Conservation (phyloP, 139 green algal species). For the Trebouxia sp. region DNA sequence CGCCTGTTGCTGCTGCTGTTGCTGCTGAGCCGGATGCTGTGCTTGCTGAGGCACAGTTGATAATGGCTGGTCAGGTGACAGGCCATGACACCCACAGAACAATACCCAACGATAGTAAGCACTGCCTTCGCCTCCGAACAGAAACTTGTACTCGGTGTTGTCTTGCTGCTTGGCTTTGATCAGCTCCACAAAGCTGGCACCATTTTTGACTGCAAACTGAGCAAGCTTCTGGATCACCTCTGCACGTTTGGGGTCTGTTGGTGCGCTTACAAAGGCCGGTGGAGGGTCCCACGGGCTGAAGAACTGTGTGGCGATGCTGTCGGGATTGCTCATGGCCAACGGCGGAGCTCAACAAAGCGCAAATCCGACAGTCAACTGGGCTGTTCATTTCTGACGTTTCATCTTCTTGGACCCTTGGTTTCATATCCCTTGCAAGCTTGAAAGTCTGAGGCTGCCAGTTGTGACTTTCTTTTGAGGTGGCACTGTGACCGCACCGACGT, state of each 20-base stretch:
- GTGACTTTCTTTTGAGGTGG: neutral
- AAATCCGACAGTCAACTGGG: no score
- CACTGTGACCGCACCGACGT: neutral
- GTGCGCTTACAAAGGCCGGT: conserved; percentile 29
- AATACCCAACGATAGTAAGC: conserved; percentile 53
- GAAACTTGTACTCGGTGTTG: conserved; percentile 58
- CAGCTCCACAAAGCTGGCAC: conserved; percentile 52
- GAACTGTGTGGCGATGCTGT: conserved; percentile 32
- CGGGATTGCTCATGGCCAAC: neutral
- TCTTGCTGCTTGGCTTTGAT: conserved; percentile 52
- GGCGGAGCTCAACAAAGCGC: neutral
- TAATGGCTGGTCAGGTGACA: conserved; percentile 10
- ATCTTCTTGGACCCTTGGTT: neutral
- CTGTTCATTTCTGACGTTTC: no score
- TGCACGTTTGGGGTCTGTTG: conserved; percentile 28
- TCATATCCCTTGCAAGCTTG: neutral
- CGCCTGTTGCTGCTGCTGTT: conserved; percentile 32
- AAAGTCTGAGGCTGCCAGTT: conserved; percentile 21
- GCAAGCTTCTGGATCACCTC: conserved; percentile 45
- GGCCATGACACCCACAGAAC: conserved; percentile 31
- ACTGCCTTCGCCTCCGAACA: conserved; percentile 36
- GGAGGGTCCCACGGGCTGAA: conserved; percentile 42
- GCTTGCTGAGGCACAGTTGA: no score
- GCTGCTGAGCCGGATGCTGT: conserved; percentile 31
- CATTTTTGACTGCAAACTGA: conserved; percentile 43